Base-by-base conservation (phyloP, 1,139 yeast genomes). In the Waltiozyma sp. region DNA sequence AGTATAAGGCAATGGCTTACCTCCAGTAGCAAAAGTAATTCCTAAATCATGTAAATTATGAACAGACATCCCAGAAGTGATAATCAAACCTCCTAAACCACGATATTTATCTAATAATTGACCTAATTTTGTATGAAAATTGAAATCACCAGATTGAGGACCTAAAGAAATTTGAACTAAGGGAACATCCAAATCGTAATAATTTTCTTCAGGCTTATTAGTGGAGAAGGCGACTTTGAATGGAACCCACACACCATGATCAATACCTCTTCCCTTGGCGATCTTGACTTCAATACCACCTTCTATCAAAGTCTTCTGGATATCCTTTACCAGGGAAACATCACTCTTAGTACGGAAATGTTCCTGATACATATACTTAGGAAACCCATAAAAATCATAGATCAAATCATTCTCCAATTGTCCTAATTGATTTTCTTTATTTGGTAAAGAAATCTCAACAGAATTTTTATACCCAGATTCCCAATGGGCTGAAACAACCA, bases 201-300 rank as follows among this genome's bases (percentile, higher is more conserved):
- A 54, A 15, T 56, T 50, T 34, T 66, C 66, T 21, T 45, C 43
- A 9, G 56, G 49, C 50, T 59, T 55, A 26, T 50, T 52, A 37
- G 69, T 66, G 19, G 77, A 71, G 52, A 83, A 81, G 3, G 86
- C 87, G 23, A 80, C 82, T 54, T 80, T 78, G 45, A 80, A 69
- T 0, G 93, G 89, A 2, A 80, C 87, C 88, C 91, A 84, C 3
- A 72, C 81, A 1, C 94, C 94, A 60, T 84, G 94, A 57, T 84
- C 94, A 19, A 84, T 59, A 4, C 93, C 93, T 44, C 93, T 65
- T 10, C 34, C 34, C 18, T 62, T 57, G 1, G 63, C 57, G 18
- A 75, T 50, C 28, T 62, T 61, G 1, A 77, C 62, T 2, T 64
- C 52, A 40, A 82, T 65, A 0, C 80, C 81, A 13, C 59, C 50